These are phyloP conservation scores for Coemansia sp. DNA, from an alignment of 192 early-diverging fungal genomes.

Conservation along the genomic window DNA sequence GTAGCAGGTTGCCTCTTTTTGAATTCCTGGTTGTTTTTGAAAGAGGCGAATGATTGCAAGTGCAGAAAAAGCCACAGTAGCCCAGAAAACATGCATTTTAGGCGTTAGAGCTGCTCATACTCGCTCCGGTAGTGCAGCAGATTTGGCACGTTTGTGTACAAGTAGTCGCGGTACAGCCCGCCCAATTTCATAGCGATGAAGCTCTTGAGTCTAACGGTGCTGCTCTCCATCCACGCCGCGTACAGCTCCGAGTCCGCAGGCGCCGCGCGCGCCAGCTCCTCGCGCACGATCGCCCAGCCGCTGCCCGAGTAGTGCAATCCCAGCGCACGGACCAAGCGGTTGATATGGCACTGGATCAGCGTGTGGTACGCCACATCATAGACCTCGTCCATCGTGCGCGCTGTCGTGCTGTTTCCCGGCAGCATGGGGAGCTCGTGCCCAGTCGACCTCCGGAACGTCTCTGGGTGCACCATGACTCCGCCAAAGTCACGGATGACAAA, in stretches of 20 bases:
- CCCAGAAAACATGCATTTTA: too few relatives aligned
- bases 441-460: constrained; percentile 49
- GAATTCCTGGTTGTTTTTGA: too few relatives aligned
- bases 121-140: constrained; percentile 50
- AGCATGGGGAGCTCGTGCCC: constrained; percentile 55
- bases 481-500: constrained; percentile 71
- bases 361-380: constrained; percentile 65
- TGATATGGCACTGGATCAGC: constrained; percentile 59
- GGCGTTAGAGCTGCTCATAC: too few relatives aligned
- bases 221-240: constrained; percentile 48
- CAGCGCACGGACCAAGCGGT: constrained; percentile 60
- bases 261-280: constrained; percentile 49
- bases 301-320: constrained; percentile 57
- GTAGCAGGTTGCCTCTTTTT: too few relatives aligned
- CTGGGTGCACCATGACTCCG: constrained; percentile 62
- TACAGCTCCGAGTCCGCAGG: constrained; percentile 49
- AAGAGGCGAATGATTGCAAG: too few relatives aligned
- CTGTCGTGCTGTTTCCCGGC: constrained; percentile 57
- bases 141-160: constrained; percentile 50
- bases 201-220: constrained; percentile 56
- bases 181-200: constrained; percentile 68
- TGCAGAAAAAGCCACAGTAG: neutral
- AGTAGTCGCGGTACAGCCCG: constrained; percentile 62
- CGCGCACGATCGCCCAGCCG: constrained; percentile 60
- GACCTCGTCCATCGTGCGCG: constrained; percentile 48